A percentile compares a stretch with the other conserved stretches of the same genome.
Conservation (phyloP, 148 eudicot genomes). For the Beta vulgaris region DNA sequence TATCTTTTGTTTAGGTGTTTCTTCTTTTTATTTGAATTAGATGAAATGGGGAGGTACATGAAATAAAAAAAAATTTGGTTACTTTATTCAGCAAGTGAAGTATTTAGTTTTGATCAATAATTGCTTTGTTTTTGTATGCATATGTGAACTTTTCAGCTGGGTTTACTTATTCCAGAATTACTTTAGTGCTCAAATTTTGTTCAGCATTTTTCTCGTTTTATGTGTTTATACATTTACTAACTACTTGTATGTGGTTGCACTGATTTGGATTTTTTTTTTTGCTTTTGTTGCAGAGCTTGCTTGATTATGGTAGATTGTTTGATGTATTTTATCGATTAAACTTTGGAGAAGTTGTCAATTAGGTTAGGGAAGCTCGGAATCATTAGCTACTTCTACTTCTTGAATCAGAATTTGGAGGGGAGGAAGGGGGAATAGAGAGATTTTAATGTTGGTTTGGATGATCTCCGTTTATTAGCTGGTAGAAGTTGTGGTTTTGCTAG, state of each 20-base stretch:
- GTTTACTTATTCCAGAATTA: not conserved
- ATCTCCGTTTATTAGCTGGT: not conserved
- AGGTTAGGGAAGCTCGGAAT: constrained; percentile 18
- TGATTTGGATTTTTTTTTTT: not conserved
- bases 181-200: not conserved
- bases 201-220: not conserved
- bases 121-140: not conserved
- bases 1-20: too few relatives aligned
- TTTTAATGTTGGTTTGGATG: not conserved
- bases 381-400: not conserved
- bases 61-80: not conserved
- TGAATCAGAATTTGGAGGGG: constrained; percentile 6
- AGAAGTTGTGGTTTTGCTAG: constrained; percentile 6
- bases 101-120: not conserved
- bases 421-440: constrained; percentile 3
- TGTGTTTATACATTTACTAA: not conserved
- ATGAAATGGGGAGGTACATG: not conserved
- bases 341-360: too few relatives aligned
- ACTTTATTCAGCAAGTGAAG: not conserved
- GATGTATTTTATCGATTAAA: not conserved
- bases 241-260: not conserved
- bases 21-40: not conserved
- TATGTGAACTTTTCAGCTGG: not conserved
- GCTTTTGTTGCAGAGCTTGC: constrained; percentile 18
- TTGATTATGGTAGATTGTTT: constrained; percentile 1